Base-by-base conservation (phyloP, 768 basidiomycete species). In the Clitopilus passeckerianus region DNA sequence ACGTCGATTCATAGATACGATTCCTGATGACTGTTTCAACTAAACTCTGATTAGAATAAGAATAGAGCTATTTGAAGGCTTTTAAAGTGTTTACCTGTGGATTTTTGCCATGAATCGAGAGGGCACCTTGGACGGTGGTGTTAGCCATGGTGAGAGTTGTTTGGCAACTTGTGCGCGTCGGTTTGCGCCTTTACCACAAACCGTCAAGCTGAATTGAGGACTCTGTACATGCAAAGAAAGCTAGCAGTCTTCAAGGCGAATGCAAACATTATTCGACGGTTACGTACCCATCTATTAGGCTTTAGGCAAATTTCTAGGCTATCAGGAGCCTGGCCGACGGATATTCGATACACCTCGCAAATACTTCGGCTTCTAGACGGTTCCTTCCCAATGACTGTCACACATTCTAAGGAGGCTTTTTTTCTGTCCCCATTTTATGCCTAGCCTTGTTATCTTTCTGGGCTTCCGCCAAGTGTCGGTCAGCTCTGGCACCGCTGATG, bases 11-110 rank as follows among this genome's bases (percentile, higher is more conserved):
- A 79, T 96, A 99, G 61, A 99, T 97, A 61, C 97, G 86, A 68
- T 89, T 92, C 57, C 97, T 87, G 64, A 98, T 95, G 62, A 98
- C 92, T 35, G 93, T 96, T 80, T 98, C 97, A 27, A 99, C 90
- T 72, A 99, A 78, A 72, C 83, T 92, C 94, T 97, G 70, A 53
- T 61, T 7, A 66, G 62, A 69, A 64, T 61, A 64, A 69, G 54
- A 18, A 60, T 54, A 15, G 15, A n/a, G 46, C 27, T 6, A 35
- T 59, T 18, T 15, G 16, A 41, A 54, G 6, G 37, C 23, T n/a
- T 18, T 22, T 33, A 43, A 16, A 20, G 14, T 14, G 44, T 67
- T 56, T 69, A 95, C 95, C 82, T 98, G 95, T 10, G 95, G 95
- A 74, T 98, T 98, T 67, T 94, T 91, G 55, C 96, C 96, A 69